Conservation (phyloP, 1,284 basidiomycete species). For the Sporisorium reilianum region DNA sequence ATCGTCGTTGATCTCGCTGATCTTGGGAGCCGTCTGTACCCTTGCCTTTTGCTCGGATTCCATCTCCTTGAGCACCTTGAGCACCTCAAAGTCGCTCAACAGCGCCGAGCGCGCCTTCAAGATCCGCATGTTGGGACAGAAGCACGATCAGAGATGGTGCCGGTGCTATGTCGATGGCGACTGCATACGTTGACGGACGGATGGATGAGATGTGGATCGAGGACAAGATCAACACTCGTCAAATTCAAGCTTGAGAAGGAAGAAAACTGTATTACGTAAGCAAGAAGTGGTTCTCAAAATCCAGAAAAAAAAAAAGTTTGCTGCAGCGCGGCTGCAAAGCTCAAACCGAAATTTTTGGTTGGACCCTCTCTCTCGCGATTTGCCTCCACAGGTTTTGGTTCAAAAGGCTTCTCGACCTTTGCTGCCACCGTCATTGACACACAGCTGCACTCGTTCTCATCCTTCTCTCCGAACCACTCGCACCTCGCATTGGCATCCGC, state of each 20-base stretch:
- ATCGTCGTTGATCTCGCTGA: conserved; percentile 70
- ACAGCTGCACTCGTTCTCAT: background rate
- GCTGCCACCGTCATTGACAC: background rate
- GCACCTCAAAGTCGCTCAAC: conserved; percentile 87
- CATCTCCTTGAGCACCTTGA: conserved; percentile 80
- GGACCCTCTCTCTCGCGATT: conserved; percentile 10
- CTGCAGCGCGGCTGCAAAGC: background rate
- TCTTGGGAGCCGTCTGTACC: conserved; percentile 70
- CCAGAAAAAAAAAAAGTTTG: background rate
- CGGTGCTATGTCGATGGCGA: conserved; percentile 5
- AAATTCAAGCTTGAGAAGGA: background rate
- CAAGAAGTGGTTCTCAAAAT: conserved; percentile 7
- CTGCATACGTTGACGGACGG: conserved; percentile 8
- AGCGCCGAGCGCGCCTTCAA: conserved; percentile 81
- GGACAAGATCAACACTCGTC: background rate
- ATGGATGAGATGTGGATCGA: conserved; percentile 4
- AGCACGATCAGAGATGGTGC: background rate
- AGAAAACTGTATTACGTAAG: conserved; percentile 31
- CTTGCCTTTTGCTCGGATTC: conserved; percentile 76
- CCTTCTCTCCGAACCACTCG: background rate
- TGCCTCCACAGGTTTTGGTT: background rate
- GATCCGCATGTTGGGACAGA: conserved; percentile 74
- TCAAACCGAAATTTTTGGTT: conserved; percentile 9
- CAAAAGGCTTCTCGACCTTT: background rate
- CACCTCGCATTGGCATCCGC: background rate